A percentile compares a stretch with the other conserved stretches of the same genome.
Conservation (phyloP, 495 filamentous ascomycete genomes). For the Hypoxylon fragiforme region DNA sequence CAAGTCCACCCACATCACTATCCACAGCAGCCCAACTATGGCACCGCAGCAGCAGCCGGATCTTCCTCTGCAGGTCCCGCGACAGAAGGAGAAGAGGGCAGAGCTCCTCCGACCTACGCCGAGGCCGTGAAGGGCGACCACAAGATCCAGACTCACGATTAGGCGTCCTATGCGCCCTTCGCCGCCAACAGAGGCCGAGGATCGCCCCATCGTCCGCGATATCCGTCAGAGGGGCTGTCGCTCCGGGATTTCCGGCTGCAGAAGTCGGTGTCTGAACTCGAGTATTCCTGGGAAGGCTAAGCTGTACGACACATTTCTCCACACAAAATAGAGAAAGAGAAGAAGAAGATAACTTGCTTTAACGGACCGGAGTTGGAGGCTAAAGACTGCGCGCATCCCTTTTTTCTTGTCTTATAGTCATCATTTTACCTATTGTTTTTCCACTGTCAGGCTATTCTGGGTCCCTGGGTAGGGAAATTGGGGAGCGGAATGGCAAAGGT, state of each 20-base stretch:
- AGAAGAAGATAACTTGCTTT: no score
- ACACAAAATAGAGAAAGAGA: no score
- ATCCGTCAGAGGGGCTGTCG: background rate
- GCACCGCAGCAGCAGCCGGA: constrained; percentile 30
- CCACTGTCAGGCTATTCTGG: no score
- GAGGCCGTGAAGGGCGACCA: constrained; percentile 86
- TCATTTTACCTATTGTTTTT: no score
- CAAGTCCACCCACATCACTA: constrained; percentile 20
- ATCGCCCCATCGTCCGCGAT: background rate
- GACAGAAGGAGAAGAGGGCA: constrained; percentile 36
- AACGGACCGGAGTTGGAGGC: no score
- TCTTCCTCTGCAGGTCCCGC: constrained; percentile 27
- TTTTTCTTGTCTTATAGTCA: no score
- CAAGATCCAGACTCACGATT: constrained; percentile 79
- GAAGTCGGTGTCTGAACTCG: background rate
- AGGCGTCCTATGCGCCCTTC: constrained; percentile 26
- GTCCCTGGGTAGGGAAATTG: no score
- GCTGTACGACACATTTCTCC: background rate
- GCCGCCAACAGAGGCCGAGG: no score
- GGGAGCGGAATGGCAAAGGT: no score
- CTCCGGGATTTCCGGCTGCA: constrained; percentile 9
- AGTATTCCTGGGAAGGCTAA: constrained; percentile 8
- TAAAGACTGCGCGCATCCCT: no score
- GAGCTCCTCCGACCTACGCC: constrained; percentile 73
- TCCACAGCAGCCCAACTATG: constrained; percentile 49